phyloP scores from a whole-genome alignment of 139 green algal genomes.

The Axilococcus clingmanii region DNA sequence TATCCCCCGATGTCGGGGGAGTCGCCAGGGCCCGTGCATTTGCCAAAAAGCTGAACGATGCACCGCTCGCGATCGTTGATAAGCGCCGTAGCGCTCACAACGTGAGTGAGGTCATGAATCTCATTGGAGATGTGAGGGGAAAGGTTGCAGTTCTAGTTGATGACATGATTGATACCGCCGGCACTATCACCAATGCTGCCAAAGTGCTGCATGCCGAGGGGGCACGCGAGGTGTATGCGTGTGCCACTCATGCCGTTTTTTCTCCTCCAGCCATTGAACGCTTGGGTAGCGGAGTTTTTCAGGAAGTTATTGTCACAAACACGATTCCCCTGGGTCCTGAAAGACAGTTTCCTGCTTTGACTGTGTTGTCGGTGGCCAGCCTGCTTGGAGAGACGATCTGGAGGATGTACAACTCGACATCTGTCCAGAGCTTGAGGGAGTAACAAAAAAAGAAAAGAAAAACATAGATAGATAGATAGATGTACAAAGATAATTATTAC shows the following conservation, averaged over 20 bases:
- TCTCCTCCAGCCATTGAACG: conserved; percentile 86
- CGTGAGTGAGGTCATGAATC: conserved; percentile 97
- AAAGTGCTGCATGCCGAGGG: conserved; percentile 77
- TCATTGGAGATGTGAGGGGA: conserved; percentile 96
- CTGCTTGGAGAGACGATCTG: conserved; percentile 97
- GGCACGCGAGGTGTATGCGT: conserved; percentile 86
- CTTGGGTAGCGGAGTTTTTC: conserved; percentile 79
- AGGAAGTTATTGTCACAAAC: conserved; percentile 98
- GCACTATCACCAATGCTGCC: conserved; percentile 94
- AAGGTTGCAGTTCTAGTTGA: conserved; percentile 99
- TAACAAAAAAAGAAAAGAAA: background rate
- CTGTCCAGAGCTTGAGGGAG: conserved; percentile 47
- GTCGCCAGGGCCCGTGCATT: conserved; percentile 93
- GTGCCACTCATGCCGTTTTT: conserved; percentile 94
- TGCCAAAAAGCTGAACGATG: conserved; percentile 98
- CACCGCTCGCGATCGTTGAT: conserved; percentile 96
- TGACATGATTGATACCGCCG: conserved; percentile 99
- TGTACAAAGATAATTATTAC: background rate
- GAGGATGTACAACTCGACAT: conserved; percentile 90
- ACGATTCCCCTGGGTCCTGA: conserved; percentile 77
- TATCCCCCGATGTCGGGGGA: conserved; percentile 97
- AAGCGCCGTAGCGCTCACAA: conserved; percentile 95
- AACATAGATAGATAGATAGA: background rate
- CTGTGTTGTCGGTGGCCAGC: conserved; percentile 91
- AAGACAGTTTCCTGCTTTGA: conserved; percentile 90